phyloP scores from a whole-genome alignment of 202 grass and related monocot species.

The Alloteropsis angusta region DNA sequence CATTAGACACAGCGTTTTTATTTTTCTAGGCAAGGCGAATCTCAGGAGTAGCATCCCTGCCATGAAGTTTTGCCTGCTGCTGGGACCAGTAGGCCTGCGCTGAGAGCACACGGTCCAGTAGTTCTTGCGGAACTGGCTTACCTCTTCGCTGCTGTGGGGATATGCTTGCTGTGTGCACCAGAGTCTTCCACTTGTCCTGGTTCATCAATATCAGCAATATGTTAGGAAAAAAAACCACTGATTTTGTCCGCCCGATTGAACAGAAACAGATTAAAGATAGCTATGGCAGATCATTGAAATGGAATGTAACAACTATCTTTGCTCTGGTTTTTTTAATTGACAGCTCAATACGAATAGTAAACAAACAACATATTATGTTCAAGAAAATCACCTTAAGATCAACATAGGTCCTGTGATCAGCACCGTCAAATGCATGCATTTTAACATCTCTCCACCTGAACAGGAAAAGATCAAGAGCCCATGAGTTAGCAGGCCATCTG shows the following conservation, averaged over 20 bases:
- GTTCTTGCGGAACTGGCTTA: neutral
- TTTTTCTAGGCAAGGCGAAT: slow-evolving; percentile 20
- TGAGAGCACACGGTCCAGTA: neutral
- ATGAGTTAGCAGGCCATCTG: neutral
- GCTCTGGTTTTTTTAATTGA: neutral
- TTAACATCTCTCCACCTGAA: slow-evolving; percentile 79
- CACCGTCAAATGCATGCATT: slow-evolving; percentile 49
- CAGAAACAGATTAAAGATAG: neutral
- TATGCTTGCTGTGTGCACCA: slow-evolving; percentile 73
- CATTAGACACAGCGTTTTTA: slow-evolving; percentile 30
- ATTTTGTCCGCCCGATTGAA: neutral
- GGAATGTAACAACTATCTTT: neutral
- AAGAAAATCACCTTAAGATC: slow-evolving; percentile 65
- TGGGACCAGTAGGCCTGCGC: slow-evolving; percentile 13
- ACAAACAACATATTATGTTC: neutral
- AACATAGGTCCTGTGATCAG: slow-evolving; percentile 72
- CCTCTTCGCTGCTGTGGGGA: slow-evolving; percentile 53
- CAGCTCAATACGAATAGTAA: neutral
- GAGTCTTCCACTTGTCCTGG: slow-evolving; percentile 78
- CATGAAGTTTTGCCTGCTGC: slow-evolving; percentile 45
- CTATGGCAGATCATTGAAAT: neutral
- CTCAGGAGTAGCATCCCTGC: slow-evolving; percentile 25
- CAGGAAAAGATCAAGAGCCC: slow-evolving; percentile 1
- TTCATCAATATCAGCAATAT: neutral
- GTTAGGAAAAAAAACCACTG: neutral